These are phyloP conservation scores for Asterophora parasitica DNA, from an alignment of 768 basidiomycete species.

Conservation along the genomic window DNA sequence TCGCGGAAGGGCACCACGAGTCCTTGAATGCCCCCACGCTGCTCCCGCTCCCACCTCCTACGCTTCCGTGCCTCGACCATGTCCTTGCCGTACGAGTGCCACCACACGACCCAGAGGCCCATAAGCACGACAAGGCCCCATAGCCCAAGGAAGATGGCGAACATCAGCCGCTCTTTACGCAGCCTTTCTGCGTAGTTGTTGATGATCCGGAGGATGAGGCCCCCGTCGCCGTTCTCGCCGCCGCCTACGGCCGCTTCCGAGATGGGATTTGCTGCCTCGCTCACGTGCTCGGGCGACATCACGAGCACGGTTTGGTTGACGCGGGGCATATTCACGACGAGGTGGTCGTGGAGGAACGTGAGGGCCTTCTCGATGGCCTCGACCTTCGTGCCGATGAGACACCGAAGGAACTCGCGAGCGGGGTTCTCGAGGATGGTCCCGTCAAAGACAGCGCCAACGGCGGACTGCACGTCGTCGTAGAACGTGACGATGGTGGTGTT, in stretches of 20 bases:
- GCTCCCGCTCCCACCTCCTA: slow-evolving; percentile 47
- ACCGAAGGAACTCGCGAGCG: slow-evolving; percentile 81
- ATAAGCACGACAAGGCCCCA: slow-evolving; percentile 85
- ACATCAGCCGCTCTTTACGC: slow-evolving; percentile 80
- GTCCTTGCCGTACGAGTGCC: slow-evolving; percentile 59
- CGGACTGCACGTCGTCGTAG: slow-evolving; percentile 78
- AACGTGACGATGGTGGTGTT: slow-evolving; percentile 85
- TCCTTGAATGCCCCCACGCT: slow-evolving; percentile 44
- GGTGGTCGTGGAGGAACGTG: slow-evolving; percentile 88
- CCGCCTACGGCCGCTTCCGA: slow-evolving; percentile 76
- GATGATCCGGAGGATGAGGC: slow-evolving; percentile 71
- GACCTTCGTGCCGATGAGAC: slow-evolving; percentile 90
- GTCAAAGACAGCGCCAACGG: slow-evolving; percentile 76
- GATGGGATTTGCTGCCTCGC: slow-evolving; percentile 77
- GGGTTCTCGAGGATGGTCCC: slow-evolving; percentile 79
- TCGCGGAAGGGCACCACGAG: slow-evolving; percentile 33
- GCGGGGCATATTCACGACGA: slow-evolving; percentile 73
- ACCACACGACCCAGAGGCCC: slow-evolving; percentile 64
- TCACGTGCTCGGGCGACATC: slow-evolving; percentile 64
- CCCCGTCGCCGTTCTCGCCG: slow-evolving; percentile 43
- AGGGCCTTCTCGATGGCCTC: slow-evolving; percentile 80
- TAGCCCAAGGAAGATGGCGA: slow-evolving; percentile 73
- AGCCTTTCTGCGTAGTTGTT: slow-evolving; percentile 66
- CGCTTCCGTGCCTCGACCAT: slow-evolving; percentile 43
- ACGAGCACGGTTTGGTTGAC: slow-evolving; percentile 74